Percentiles rank a stretch among this genome's conserved stretches.
Evolutionary conservation across 2,329 filamentous ascomycete species (phyloP).

Genomic region (Domatiomyces catenatus): DNA sequence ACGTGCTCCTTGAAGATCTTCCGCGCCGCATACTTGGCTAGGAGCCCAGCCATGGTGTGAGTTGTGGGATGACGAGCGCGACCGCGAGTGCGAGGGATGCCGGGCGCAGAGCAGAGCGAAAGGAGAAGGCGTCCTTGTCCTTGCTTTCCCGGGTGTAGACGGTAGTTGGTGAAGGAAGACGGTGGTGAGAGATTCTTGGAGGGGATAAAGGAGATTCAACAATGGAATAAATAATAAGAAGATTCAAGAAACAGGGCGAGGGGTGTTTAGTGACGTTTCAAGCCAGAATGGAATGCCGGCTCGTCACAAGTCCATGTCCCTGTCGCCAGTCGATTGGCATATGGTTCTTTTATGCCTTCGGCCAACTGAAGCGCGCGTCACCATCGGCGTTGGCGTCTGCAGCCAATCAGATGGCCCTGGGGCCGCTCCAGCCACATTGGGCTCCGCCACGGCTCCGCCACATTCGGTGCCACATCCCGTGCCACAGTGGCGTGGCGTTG

Average conservation of each 20-base stretch:
- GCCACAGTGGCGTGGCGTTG: not conserved
- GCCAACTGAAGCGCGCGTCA: not conserved
- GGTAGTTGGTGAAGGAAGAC: too few species aligned
- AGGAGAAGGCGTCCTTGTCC: too few species aligned
- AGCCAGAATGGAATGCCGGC: not conserved
- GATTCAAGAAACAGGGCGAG: not conserved
- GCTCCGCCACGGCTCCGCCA: not conserved
- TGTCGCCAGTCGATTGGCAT: not conserved
- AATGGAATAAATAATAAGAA: slow-evolving; percentile 1
- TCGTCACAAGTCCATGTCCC: not conserved
- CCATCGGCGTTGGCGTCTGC: too few species aligned
- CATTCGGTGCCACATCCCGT: not conserved
- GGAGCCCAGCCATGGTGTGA: slow-evolving; percentile 36
- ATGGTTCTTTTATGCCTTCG: not conserved
- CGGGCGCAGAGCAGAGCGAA: too few species aligned
- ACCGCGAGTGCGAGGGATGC: too few species aligned
- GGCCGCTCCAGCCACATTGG: not conserved
- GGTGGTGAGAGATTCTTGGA: not conserved
- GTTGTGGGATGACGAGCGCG: not conserved
- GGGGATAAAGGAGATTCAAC: not conserved
- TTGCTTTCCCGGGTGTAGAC: too few species aligned
- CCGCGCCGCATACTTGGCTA: slow-evolving; percentile 41
- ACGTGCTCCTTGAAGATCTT: slow-evolving; percentile 43
- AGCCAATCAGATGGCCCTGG: not conserved
- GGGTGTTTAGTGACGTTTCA: too few species aligned